Conservation (phyloP, 1,139 yeast species). For the Zygosaccharomyces sapae region DNA sequence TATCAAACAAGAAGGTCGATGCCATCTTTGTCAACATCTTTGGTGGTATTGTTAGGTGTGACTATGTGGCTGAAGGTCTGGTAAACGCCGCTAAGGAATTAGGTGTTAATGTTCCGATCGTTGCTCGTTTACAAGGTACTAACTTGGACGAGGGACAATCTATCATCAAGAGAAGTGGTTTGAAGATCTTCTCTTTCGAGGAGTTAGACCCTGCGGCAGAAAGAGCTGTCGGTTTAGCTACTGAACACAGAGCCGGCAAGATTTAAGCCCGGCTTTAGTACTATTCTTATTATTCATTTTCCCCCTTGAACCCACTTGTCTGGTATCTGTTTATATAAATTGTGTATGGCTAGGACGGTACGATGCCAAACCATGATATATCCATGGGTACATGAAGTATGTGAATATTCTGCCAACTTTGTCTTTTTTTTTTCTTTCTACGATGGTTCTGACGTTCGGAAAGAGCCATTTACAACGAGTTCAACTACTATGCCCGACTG, state of each 20-base stretch:
- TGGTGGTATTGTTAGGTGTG: conserved; percentile 99
- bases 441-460: too few relatives aligned
- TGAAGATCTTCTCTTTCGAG: conserved; percentile 85
- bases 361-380: not conserved
- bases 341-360: not conserved
- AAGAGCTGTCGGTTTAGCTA: conserved; percentile 76
- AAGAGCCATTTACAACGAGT: too few relatives aligned
- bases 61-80: conserved; percentile 95
- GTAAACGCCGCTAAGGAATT: conserved; percentile 89
- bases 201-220: conserved; percentile 98
- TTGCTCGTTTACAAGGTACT: conserved; percentile 98
- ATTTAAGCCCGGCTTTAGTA: not conserved
- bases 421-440: not conserved
- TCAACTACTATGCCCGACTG: too few relatives aligned
- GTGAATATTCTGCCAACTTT: not conserved
- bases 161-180: conserved; percentile 81
- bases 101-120: conserved; percentile 88
- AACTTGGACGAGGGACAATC: conserved; percentile 86
- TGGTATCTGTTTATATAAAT: too few relatives aligned
- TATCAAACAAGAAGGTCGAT: conserved; percentile 83
- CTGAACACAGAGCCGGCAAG: conserved; percentile 21
- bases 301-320: too few relatives aligned
- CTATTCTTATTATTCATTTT: too few relatives aligned
- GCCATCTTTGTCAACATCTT: conserved; percentile 97
- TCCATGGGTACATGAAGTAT: not conserved